A percentile compares a stretch with the other conserved stretches of the same genome.
Evolutionary conservation across 2,329 filamentous ascomycete genomes (phyloP).

Genomic region (Penicillium aurantiogriseum): DNA sequence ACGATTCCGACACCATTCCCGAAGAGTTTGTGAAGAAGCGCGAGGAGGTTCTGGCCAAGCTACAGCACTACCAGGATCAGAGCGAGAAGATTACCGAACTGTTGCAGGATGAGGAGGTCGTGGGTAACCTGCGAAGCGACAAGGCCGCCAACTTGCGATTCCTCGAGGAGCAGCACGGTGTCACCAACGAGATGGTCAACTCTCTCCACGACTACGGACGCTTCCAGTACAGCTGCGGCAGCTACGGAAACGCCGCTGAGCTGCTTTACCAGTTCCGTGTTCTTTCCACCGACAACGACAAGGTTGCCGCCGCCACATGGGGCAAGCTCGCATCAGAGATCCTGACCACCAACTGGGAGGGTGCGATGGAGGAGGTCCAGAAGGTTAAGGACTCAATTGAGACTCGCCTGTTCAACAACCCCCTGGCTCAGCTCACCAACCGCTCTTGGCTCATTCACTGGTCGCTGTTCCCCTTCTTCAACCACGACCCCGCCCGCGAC

Average conservation of each 20-base stretch:
- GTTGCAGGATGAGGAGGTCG: conserved; percentile 82
- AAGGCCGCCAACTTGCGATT: conserved; percentile 99
- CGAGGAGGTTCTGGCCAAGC: conserved; percentile 78
- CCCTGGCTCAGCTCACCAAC: conserved; percentile 90
- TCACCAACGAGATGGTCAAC: conserved; percentile 94
- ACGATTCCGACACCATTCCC: conserved; percentile 73
- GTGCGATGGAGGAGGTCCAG: conserved; percentile 82
- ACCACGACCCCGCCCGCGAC: conserved; percentile 88
- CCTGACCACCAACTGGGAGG: conserved; percentile 91
- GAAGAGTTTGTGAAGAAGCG: conserved; percentile 85
- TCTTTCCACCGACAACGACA: conserved; percentile 96
- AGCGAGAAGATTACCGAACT: conserved; percentile 86
- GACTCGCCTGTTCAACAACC: conserved; percentile 92
- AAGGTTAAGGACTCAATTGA: conserved; percentile 93
- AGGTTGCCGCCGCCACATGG: conserved; percentile 93
- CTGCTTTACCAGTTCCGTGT: conserved; percentile 97
- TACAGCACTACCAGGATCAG: conserved; percentile 82
- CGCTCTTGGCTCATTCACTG: conserved; percentile 98
- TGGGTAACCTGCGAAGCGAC: conserved; percentile 87
- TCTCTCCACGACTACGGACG: conserved; percentile 93
- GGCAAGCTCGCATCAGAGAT: conserved; percentile 97
- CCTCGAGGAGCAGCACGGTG: conserved; percentile 92
- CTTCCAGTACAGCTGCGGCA: conserved; percentile 97
- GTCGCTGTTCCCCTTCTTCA: conserved; percentile 98
- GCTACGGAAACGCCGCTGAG: conserved; percentile 86